Evolutionary conservation across 225 moss, liverwort and hornwort genomes (phyloP).

Genomic region (Polytrichum commune): DNA sequence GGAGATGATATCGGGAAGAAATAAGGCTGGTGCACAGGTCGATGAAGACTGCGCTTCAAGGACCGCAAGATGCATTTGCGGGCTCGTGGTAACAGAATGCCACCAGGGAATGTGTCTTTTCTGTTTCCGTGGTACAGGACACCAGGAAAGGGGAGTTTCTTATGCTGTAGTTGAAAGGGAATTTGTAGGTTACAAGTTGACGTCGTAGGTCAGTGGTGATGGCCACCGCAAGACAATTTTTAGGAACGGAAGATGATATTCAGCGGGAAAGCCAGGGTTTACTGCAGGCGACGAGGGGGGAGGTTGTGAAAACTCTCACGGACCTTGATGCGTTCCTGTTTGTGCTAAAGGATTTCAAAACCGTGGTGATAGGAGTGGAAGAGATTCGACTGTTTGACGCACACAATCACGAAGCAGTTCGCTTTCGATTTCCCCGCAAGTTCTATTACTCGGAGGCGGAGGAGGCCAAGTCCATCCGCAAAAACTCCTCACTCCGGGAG

Average conservation of each 20-base stretch:
- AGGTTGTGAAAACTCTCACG: not conserved
- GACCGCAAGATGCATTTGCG: no score
- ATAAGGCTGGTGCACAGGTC: no score
- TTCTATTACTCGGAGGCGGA: slow-evolving; percentile 7
- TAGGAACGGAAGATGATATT: slow-evolving; percentile 18
- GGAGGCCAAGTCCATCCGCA: slow-evolving; percentile 1
- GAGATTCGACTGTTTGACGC: slow-evolving; percentile 24
- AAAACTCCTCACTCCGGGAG: slow-evolving; percentile 10
- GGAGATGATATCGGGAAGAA: no score
- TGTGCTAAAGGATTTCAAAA: slow-evolving; percentile 5
- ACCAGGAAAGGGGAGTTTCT: no score
- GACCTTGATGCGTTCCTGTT: slow-evolving; percentile 12
- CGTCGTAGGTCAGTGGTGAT: no score
- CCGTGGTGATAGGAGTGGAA: slow-evolving; percentile 26
- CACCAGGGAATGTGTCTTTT: no score
- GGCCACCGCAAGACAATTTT: slow-evolving; percentile 16
- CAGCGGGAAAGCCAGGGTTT: slow-evolving; percentile 7
- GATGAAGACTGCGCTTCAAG: no score
- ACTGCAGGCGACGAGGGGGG: not conserved
- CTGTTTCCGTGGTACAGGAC: no score
- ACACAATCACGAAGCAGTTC: slow-evolving; percentile 10
- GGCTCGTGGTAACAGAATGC: no score
- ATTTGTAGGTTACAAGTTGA: no score
- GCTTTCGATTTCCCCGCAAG: slow-evolving; percentile 17
- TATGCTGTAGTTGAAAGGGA: no score